These are phyloP conservation scores for Amanita muscaria DNA, from an alignment of 768 basidiomycete genomes.

Conservation along the genomic window DNA sequence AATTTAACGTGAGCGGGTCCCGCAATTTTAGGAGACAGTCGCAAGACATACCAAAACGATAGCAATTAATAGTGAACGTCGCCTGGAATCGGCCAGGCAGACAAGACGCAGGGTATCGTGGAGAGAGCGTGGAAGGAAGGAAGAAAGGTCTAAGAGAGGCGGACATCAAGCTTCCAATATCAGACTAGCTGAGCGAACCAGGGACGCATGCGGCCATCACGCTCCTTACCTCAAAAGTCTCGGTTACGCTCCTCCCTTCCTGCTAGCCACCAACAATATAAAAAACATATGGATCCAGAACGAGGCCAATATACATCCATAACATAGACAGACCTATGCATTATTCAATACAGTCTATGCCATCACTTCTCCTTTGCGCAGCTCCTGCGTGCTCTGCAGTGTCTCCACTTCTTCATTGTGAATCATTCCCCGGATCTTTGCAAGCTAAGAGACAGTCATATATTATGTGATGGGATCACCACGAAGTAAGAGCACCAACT, in stretches of 20 bases:
- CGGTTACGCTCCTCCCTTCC: not conserved
- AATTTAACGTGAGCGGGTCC: not conserved
- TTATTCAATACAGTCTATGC: too few relatives aligned
- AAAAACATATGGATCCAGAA: too few relatives aligned
- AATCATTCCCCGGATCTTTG: not conserved
- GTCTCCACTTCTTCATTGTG: not conserved
- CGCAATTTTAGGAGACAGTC: not conserved
- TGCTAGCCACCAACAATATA: too few relatives aligned
- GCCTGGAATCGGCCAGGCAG: slow-evolving; percentile 4
- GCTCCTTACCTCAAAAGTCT: not conserved
- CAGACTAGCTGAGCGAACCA: not conserved
- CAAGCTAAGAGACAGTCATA: too few relatives aligned
- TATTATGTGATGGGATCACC: too few relatives aligned
- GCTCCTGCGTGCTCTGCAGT: too few relatives aligned
- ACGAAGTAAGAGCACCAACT: slow-evolving; percentile 2
- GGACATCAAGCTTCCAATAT: not conserved
- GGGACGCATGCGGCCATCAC: slow-evolving; percentile 6
- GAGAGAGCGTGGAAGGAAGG: not conserved
- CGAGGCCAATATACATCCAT: too few relatives aligned
- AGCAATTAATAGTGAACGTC: not conserved
- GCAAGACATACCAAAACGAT: slow-evolving; percentile 1
- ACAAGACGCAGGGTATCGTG: not conserved
- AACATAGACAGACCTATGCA: too few relatives aligned
- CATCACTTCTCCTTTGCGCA: too few relatives aligned
- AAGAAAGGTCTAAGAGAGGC: not conserved